Percentiles rank a stretch among this genome's conserved stretches.
Conservation (phyloP, 1,284 basidiomycete genomes). For the Apiotrichum montevideense region DNA sequence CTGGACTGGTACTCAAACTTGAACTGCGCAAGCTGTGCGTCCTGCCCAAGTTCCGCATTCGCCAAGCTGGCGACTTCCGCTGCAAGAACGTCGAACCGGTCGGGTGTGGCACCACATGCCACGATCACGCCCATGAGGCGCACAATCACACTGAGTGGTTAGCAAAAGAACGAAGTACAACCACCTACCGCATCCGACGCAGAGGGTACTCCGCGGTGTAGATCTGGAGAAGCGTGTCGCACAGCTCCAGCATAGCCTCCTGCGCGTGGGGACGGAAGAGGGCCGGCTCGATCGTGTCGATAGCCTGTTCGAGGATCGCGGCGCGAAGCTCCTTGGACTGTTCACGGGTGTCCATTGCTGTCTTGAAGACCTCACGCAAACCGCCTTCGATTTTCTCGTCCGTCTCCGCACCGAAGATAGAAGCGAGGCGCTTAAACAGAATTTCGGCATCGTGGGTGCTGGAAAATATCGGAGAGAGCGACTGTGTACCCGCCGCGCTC, state of each 20-base stretch:
- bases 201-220: slow-evolving; percentile 34
- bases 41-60: slow-evolving; percentile 14
- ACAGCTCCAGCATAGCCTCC: slow-evolving; percentile 19
- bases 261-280: slow-evolving; percentile 26
- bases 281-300: slow-evolving; percentile 20
- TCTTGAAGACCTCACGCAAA: slow-evolving; percentile 1
- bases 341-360: background rate
- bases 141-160: slow-evolving; percentile 11
- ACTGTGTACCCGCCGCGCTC: background rate
- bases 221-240: slow-evolving; percentile 21
- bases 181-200: slow-evolving; percentile 27
- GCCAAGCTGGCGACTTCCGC: slow-evolving; percentile 1
- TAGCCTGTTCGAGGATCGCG: slow-evolving; percentile 26
- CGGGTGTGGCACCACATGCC: slow-evolving; percentile 15
- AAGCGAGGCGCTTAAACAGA: slow-evolving; percentile 12
- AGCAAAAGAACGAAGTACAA: background rate
- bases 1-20: slow-evolving; percentile 25
- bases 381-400: background rate
- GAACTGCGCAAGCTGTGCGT: slow-evolving; percentile 14
- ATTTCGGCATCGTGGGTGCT: slow-evolving; percentile 10
- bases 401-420: slow-evolving; percentile 1
- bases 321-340: slow-evolving; percentile 9
- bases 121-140: slow-evolving; percentile 16
- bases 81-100: slow-evolving; percentile 18
- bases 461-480: slow-evolving; percentile 6